Base-by-base conservation (phyloP, 1,139 yeast genomes). In the Scheffersomyces stambukii region DNA sequence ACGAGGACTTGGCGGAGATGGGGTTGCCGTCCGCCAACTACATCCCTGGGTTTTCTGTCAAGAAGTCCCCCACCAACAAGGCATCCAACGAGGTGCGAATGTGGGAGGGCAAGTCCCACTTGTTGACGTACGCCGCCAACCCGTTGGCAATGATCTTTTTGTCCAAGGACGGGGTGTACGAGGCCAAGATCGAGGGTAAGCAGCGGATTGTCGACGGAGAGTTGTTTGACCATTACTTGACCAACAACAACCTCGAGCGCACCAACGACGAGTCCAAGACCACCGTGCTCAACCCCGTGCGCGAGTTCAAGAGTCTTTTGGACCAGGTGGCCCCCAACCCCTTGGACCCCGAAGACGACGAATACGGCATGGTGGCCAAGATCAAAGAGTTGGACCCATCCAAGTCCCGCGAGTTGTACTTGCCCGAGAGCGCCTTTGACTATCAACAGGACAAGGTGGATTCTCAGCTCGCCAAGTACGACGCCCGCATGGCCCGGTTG, bases 21-120 rank as follows among this genome's bases (percentile, higher is more conserved):
- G 16, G 30, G 12, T 32, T 37, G 21, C 36, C 38, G 10, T 29
- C 28, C 19, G 27, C 28, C 16, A 27, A 37, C 20, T 31, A 30
- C 31, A 36, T 58, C 16, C 71, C 75, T 4, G 76, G 76, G 0
- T 70, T 70, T 46, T 64, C 66, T 36, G 65, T 67, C 9, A 49
- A 42, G 32, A 38, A 36, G 19, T 50, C 63, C 2, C 54, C 64
- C 1, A 55, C 38, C 12, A 38, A 54, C 7, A 49, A 48, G 33
- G 52, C 63, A 7, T 52, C 62, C 14, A 41, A 45, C 13, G 48
- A 51, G 23, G 54, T 60, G 10, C 64, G 63, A 16, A 42, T 50
- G 34, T 29, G 63, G 21, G 57, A 60, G 20, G 76, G 76, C 1
- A 66, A 64, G 42, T 63, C 75, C 16, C 60, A 69, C 32, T 51